phyloP scores from a whole-genome alignment of 257 asterid genomes.

The Solanum peruvianum region DNA sequence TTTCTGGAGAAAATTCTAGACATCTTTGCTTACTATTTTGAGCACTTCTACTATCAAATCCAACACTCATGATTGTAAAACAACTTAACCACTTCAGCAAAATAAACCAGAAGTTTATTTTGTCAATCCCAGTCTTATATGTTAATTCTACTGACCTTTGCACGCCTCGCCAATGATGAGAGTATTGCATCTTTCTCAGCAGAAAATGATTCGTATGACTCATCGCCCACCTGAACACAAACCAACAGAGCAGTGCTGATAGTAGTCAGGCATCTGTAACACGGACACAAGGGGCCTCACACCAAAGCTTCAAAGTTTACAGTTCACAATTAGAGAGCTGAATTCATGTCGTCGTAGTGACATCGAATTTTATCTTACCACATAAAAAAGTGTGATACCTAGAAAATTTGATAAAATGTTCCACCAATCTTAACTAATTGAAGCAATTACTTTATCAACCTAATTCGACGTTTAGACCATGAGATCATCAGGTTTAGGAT shows the following conservation, averaged over 20 bases:
- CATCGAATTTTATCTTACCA: not conserved
- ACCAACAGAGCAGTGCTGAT: not conserved
- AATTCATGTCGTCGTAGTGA: not conserved
- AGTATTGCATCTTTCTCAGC: conserved; percentile 82
- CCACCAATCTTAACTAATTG: not conserved
- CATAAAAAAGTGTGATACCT: not conserved
- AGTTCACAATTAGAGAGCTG: not conserved
- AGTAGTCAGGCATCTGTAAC: not conserved
- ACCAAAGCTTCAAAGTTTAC: not conserved
- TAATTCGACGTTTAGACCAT: not conserved
- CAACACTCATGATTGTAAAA: not conserved
- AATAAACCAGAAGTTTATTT: not conserved
- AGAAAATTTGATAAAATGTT: not conserved
- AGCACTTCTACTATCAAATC: not conserved
- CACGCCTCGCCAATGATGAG: conserved; percentile 82
- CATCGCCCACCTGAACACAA: conserved; percentile 72
- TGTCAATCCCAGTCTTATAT: not conserved
- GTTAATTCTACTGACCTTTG: conserved; percentile 47
- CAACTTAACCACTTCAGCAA: not conserved
- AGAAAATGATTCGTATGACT: conserved; percentile 64
- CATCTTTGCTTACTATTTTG: not conserved
- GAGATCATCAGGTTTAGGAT: not conserved
- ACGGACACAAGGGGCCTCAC: not conserved
- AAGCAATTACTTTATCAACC: not conserved
- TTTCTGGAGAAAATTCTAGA: not conserved